phyloP scores from a whole-genome alignment of 2,329 filamentous ascomycete species.

The Knufia fluminis region DNA sequence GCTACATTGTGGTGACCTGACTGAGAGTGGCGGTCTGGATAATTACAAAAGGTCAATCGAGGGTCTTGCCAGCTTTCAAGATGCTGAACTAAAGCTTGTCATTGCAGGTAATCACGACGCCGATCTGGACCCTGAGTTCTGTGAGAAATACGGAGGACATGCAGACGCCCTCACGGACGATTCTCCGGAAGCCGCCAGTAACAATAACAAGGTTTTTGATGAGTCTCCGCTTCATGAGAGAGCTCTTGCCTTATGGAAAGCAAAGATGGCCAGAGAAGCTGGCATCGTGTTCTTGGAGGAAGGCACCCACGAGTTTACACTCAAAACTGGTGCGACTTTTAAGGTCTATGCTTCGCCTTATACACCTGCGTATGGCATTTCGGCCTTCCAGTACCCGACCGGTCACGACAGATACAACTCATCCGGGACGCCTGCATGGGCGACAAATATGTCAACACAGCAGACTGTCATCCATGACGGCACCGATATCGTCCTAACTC shows the following conservation, averaged over 20 bases:
- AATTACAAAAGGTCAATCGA: slow-evolving; percentile 42
- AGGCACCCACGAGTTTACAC: slow-evolving; percentile 25
- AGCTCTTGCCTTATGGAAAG: neutral
- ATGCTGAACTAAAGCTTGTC: slow-evolving; percentile 51
- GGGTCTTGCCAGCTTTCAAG: slow-evolving; percentile 39
- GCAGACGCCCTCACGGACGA: too few relatives aligned
- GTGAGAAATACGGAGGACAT: slow-evolving; percentile 24
- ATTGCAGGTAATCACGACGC: slow-evolving; percentile 57
- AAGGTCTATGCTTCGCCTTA: slow-evolving; percentile 28
- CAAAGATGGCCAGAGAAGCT: slow-evolving; percentile 15
- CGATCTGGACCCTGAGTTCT: slow-evolving; percentile 45
- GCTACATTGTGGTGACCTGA: slow-evolving; percentile 52
- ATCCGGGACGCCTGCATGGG: neutral
- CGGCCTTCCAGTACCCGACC: slow-evolving; percentile 26
- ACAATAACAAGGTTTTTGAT: too few relatives aligned
- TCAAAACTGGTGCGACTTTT: slow-evolving; percentile 25
- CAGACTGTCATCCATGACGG: slow-evolving; percentile 19
- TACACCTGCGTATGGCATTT: slow-evolving; percentile 25
- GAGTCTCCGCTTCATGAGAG: neutral
- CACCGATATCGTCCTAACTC: slow-evolving; percentile 34
- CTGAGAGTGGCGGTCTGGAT: slow-evolving; percentile 38
- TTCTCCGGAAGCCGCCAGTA: too few relatives aligned
- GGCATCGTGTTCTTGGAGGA: slow-evolving; percentile 28
- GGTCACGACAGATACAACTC: slow-evolving; percentile 25
- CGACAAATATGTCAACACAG: neutral